phyloP scores from a whole-genome alignment of 257 asterid species.

The Misopates orontium region DNA sequence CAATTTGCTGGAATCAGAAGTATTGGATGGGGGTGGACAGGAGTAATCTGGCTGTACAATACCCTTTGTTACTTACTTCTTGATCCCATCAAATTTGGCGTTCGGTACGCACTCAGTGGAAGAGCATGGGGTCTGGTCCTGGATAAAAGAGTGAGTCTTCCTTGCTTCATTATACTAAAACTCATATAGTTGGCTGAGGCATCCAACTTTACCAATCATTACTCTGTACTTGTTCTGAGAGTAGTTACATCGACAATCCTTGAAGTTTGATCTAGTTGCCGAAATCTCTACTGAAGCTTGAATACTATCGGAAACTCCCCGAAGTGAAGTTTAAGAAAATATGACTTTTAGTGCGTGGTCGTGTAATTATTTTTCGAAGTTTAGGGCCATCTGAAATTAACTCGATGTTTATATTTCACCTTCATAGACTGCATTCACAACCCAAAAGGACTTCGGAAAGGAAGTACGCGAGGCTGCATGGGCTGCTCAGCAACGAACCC shows the following conservation, averaged over 20 bases:
- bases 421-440: slow-evolving; percentile 48
- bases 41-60: slow-evolving; percentile 55
- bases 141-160: slow-evolving; percentile 46
- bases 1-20: slow-evolving; percentile 45
- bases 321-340: too few species aligned
- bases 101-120: slow-evolving; percentile 56
- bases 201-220: too few species aligned
- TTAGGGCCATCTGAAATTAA: neutral
- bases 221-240: too few species aligned
- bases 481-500: slow-evolving; percentile 50
- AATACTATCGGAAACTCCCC: too few species aligned
- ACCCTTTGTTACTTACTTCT: slow-evolving; percentile 37
- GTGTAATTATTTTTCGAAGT: too few species aligned
- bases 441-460: slow-evolving; percentile 52
- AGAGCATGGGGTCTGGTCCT: slow-evolving; percentile 49
- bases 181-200: too few species aligned
- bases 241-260: too few species aligned
- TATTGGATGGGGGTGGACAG: slow-evolving; percentile 61
- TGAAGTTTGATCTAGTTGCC: too few species aligned
- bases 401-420: neutral
- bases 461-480: slow-evolving; percentile 69
- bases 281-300: too few species aligned
- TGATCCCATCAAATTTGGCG: slow-evolving; percentile 47
- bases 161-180: slow-evolving; percentile 4
- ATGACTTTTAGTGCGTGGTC: too few species aligned